Percentiles rank a stretch among this genome's conserved stretches.
Conservation (phyloP, 2,329 filamentous ascomycete genomes). For the Ophiocordyceps camponoti-floridani region DNA sequence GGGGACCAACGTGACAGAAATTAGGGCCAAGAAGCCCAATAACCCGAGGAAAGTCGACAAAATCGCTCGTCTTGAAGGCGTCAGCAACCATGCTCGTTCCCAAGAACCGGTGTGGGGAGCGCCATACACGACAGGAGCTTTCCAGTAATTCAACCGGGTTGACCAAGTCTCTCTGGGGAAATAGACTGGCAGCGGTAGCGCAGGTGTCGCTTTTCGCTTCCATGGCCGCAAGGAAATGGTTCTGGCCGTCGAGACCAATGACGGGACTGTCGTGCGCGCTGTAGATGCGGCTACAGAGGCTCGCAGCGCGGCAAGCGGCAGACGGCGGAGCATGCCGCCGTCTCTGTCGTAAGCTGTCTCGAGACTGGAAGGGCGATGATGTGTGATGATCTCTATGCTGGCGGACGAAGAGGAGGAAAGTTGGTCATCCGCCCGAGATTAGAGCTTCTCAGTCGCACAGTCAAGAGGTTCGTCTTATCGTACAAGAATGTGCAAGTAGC, state of each 20-base stretch:
- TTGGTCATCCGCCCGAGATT: too few species aligned
- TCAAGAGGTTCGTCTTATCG: too few species aligned
- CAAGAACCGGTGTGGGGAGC: too few species aligned
- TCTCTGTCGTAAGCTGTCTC: neutral
- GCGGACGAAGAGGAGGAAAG: too few species aligned
- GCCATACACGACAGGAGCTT: conserved; percentile 11
- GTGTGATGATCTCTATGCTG: neutral
- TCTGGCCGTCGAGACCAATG: conserved; percentile 7
- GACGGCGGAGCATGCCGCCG: conserved; percentile 7
- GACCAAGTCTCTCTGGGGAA: conserved; percentile 8
- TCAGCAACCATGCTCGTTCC: too few species aligned
- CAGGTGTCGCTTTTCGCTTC: conserved; percentile 6
- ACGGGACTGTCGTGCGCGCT: conserved; percentile 7
- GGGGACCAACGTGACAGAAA: neutral
- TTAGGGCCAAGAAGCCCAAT: neutral
- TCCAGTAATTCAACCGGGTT: conserved; percentile 3
- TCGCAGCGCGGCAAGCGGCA: conserved; percentile 7
- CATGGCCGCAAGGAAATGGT: conserved; percentile 17
- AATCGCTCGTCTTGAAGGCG: too few species aligned
- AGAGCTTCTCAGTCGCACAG: too few species aligned
- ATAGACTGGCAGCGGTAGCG: conserved; percentile 13
- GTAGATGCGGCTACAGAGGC: conserved; percentile 6
- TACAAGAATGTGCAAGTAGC: too few species aligned
- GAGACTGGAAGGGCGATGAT: neutral
- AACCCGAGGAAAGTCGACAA: neutral